phyloP scores from a whole-genome alignment of 1,139 yeast genomes.

The Candida labiduridarum region DNA sequence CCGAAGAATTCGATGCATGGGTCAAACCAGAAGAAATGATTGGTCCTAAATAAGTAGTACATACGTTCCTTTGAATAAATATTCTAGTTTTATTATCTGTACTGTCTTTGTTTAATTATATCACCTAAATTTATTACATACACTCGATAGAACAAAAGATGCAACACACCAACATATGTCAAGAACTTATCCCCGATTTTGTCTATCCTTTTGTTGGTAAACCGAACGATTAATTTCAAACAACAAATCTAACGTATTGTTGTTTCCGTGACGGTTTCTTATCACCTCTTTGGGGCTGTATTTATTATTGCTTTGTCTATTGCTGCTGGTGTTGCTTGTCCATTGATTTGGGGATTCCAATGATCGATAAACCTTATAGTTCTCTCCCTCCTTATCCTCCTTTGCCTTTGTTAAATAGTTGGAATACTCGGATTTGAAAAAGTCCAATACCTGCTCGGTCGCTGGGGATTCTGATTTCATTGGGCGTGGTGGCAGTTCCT shows the following conservation, averaged over 20 bases:
- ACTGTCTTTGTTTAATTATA: background rate
- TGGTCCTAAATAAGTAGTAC: constrained; percentile 69
- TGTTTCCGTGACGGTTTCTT: constrained; percentile 13
- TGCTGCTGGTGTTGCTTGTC: constrained; percentile 18
- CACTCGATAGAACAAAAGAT: background rate
- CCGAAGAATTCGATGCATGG: constrained; percentile 91
- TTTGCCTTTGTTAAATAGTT: constrained; percentile 21
- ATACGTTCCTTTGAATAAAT: constrained; percentile 4
- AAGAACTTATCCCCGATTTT: background rate
- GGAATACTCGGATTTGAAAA: constrained; percentile 19
- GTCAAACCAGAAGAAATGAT: constrained; percentile 98
- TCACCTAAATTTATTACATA: background rate
- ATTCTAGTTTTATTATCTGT: background rate
- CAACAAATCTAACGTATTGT: constrained; percentile 19
- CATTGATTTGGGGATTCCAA: constrained; percentile 28
- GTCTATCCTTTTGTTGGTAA: constrained; percentile 17
- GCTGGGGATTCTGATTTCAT: background rate
- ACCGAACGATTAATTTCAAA: constrained; percentile 25
- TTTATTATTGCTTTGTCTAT: constrained; percentile 3
- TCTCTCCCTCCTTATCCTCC: constrained; percentile 21
- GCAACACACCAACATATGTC: background rate
- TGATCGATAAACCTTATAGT: constrained; percentile 22
- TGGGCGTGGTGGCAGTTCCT: background rate
- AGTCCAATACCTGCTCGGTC: constrained; percentile 17
- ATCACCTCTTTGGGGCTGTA: constrained; percentile 19